A percentile compares a stretch with the other conserved stretches of the same genome.
Conservation (phyloP, 2,329 filamentous ascomycete species). For the Fusarium brachygibbosum region DNA sequence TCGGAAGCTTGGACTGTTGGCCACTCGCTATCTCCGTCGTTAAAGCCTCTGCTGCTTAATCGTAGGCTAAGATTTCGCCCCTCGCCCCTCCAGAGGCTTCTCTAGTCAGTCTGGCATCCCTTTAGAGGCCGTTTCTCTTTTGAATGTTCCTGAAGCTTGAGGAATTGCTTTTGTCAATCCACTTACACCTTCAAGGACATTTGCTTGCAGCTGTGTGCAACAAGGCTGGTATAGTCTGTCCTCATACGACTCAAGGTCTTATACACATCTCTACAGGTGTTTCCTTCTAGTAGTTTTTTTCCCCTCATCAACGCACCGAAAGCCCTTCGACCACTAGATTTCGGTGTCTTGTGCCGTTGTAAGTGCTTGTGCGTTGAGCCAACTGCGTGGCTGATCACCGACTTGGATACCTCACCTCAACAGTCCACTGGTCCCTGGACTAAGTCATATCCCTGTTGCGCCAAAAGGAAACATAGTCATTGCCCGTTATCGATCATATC, state of each 20-base stretch:
- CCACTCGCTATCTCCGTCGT: slow-evolving; percentile 41
- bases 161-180: slow-evolving; percentile 30
- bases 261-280: slow-evolving; percentile 8
- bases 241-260: background rate
- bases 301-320: background rate
- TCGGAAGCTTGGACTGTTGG: slow-evolving; percentile 42
- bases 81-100: slow-evolving; percentile 34
- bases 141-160: slow-evolving; percentile 30
- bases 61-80: slow-evolving; percentile 38
- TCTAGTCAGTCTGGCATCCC: slow-evolving; percentile 33
- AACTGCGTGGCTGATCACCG: slow-evolving; percentile 33
- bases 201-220: slow-evolving; percentile 13
- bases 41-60: slow-evolving; percentile 38
- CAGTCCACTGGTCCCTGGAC: slow-evolving; percentile 26
- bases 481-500: slow-evolving; percentile 23
- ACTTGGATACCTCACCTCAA: slow-evolving; percentile 16
- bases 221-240: slow-evolving; percentile 16
- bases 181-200: slow-evolving; percentile 24
- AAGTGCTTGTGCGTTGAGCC: slow-evolving; percentile 22
- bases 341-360: background rate
- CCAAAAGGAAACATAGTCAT: slow-evolving; percentile 36
- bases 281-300: background rate
- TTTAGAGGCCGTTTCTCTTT: slow-evolving; percentile 31
- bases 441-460: slow-evolving; percentile 42
- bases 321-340: slow-evolving; percentile 3